Conservation (phyloP, 148 eudicot genomes). For the Dysphania ambrosioides region DNA sequence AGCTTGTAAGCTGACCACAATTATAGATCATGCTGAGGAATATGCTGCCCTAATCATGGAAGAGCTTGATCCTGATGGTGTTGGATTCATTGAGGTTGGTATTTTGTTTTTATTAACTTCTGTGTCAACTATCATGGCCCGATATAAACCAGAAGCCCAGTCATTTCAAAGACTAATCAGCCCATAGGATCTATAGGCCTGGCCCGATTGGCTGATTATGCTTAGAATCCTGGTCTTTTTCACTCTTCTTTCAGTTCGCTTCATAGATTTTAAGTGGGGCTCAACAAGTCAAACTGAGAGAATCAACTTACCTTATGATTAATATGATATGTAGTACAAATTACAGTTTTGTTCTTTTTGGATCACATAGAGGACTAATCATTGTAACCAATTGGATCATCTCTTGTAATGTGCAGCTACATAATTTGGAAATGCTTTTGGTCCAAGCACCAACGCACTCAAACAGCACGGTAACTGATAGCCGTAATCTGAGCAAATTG, state of each 20-base stretch:
- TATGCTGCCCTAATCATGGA: constrained; percentile 57
- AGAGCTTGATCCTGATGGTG: constrained; percentile 46
- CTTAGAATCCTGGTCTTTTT: too few relatives aligned
- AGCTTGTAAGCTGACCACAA: constrained; percentile 40
- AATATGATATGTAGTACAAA: too few relatives aligned
- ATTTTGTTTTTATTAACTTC: background rate
- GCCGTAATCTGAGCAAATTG: constrained; percentile 41
- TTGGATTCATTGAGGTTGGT: constrained; percentile 46
- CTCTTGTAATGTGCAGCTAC: constrained; percentile 26
- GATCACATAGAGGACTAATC: background rate
- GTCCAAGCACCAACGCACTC: constrained; percentile 52
- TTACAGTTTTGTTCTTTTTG: background rate
- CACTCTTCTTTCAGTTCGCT: too few relatives aligned
- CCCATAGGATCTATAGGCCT: too few relatives aligned
- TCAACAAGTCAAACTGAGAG: too few relatives aligned
- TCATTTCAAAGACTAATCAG: background rate
- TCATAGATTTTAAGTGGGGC: too few relatives aligned
- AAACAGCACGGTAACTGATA: constrained; percentile 36
- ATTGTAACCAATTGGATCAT: background rate
- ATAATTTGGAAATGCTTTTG: constrained; percentile 52
- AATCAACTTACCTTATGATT: background rate
- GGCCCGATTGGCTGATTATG: too few relatives aligned
- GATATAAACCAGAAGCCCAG: too few relatives aligned
- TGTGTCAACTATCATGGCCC: background rate
- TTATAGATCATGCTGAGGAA: constrained; percentile 44